Evolutionary conservation across 164 flowering plant species (phyloP), one percentile per base, ranked within the genome.

Genomic region (Umbilicus rupestris): DNA sequence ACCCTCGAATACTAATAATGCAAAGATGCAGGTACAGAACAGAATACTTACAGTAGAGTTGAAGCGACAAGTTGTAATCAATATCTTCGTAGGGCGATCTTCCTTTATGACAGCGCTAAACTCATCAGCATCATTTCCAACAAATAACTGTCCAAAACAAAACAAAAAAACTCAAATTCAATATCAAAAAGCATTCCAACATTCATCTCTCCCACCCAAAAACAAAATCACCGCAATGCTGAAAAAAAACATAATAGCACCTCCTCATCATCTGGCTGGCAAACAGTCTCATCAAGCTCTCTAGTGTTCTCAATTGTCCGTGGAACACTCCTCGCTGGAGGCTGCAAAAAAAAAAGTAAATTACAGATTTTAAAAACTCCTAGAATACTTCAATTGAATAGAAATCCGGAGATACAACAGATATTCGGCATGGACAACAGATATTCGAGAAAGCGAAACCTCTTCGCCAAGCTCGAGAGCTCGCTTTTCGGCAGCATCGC

Each of bases 381-480:
- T 35, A 35, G 7, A 35, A 35, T 35, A 0, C 37, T 35, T 35
- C 37, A 35, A 35, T 35, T 35, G 7, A 0, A 5, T 35, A 7
- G 7, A 35, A 35, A 35, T 35, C 37, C 1, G 37, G 37, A 35
- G 37, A 35, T 3, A 35, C 37, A 35, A 35, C 37, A 35, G 7
- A 35, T n/a, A n/a, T n/a, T n/a, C n/a, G n/a, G n/a, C n/a, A 35
- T 35, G 37, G 37, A 3, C 7, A 35, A 35, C 37, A 35, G 37
- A 35, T 3, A 35, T 35, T 35, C 37, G n/a, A n/a, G n/a, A 35
- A 3, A 35, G 37, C 4, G 37, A 5, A 8, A 50, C 57, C 89
- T 88, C 95, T 75, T 90, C 93, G 3, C 98, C 98, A 35, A 92
- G 96, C 77, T 92, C 96, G 16, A 92, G 75, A 63, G 98, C 98